These are phyloP conservation scores for Boletus sp. DNA, from an alignment of 1,284 basidiomycete genomes.

Conservation along the genomic window DNA sequence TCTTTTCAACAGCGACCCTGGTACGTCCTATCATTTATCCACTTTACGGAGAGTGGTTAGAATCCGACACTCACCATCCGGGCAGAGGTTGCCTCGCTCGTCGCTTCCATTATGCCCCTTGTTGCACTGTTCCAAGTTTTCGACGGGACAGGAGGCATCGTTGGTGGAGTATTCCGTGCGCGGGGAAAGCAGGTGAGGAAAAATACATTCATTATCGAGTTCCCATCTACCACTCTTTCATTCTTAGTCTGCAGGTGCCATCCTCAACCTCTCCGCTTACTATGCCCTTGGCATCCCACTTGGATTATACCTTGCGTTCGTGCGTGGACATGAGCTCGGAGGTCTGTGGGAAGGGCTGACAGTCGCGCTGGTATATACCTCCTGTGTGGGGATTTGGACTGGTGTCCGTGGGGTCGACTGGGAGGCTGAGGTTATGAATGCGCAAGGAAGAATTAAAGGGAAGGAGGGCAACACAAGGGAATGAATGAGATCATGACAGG, in stretches of 20 bases:
- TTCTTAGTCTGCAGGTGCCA: slow-evolving; percentile 48
- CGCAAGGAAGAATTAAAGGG: slow-evolving; percentile 29
- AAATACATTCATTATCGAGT: background rate
- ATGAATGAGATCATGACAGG: background rate
- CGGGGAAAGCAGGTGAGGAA: slow-evolving; percentile 62
- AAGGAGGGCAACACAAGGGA: slow-evolving; percentile 8
- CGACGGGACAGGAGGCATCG: slow-evolving; percentile 70
- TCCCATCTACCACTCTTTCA: background rate
- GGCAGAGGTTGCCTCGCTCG: slow-evolving; percentile 58
- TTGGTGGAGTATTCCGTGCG: slow-evolving; percentile 73
- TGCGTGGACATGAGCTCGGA: slow-evolving; percentile 41
- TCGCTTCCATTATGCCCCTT: slow-evolving; percentile 71
- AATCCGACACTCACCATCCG: slow-evolving; percentile 5
- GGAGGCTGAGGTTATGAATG: slow-evolving; percentile 57
- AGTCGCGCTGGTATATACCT: slow-evolving; percentile 52
- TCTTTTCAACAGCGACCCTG: slow-evolving; percentile 81
- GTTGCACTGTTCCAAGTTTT: slow-evolving; percentile 81
- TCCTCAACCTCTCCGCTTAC: slow-evolving; percentile 64
- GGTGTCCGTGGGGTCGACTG: slow-evolving; percentile 55
- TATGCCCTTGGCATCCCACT: slow-evolving; percentile 66
- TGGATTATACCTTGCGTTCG: slow-evolving; percentile 63
- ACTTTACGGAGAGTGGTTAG: background rate
- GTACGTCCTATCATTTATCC: slow-evolving; percentile 34
- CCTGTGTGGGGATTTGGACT: slow-evolving; percentile 47
- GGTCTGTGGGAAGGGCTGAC: slow-evolving; percentile 72